Evolutionary conservation across 2,329 filamentous ascomycete genomes (phyloP), one percentile per base, ranked within the genome.

Genomic region (Chrysoporthe deuterocubensis): DNA sequence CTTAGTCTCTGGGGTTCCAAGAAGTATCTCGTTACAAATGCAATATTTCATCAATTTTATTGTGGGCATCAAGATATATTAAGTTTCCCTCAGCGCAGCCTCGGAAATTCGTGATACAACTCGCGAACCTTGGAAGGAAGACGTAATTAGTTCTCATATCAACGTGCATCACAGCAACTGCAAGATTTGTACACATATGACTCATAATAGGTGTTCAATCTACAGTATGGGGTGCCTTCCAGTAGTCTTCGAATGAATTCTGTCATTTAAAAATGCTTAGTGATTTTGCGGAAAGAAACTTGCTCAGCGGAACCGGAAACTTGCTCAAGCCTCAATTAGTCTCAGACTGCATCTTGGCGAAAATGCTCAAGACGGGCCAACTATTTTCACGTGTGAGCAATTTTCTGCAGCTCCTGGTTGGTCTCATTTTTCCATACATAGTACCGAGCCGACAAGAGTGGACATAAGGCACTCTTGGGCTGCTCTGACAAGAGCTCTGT

Each of bases 301-400:
- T 60, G 57, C 57, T 60, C 57, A 44, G 21, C 40, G 3, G 37
- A n/a, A 26, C 44, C 9, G 14, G 57, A 60, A 60, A 60, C 40
- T 2, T 60, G 57, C 57, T 60, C 57, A 60, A 14, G n/a, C 42
- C 42, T 21, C 37, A 6, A 40, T 40, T 40, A 6, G n/a, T 60
- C 18, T 18, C 57, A 26, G 13, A 21, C n/a, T 7, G 11, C 40
- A 44, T 14, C n/a, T 60, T 44, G n/a, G 37, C 42, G 8, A 60
- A 60, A 43, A 3, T 11, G 16, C 57, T 16, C n/a, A 26, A 21
- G 9, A 11, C 9, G 16, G 26, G 50, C 50, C 3, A 40, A 9
- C 6, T 40, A 9, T 40, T 40, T 9, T 21, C 9, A 21, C 9
- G 13, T 8, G 13, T 60, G 57, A 60, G 57, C n/a, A 44, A 6